These are phyloP conservation scores for Rhodotorula taiwanensis DNA, from an alignment of 768 basidiomycete species.

Conservation along the genomic window DNA sequence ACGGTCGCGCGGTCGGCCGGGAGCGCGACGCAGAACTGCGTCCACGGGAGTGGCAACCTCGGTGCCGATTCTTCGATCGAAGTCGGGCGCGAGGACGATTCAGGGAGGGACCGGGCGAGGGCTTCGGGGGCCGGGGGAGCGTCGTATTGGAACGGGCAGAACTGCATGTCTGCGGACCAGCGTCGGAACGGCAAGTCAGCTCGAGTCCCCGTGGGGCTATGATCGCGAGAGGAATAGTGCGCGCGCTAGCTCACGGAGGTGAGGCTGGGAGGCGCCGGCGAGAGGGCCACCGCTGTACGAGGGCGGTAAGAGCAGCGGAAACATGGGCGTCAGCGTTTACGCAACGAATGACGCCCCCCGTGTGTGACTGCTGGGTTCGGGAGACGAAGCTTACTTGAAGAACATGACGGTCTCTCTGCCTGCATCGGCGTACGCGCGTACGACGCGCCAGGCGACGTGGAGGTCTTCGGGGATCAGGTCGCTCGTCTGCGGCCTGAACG, in stretches of 20 bases:
- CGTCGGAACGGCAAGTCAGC: no score
- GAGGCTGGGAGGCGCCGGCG: slow-evolving; percentile 24
- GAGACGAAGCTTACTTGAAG: slow-evolving; percentile 8
- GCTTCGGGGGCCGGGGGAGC: slow-evolving; percentile 6
- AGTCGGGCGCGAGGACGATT: background rate
- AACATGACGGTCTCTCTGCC: slow-evolving; percentile 11
- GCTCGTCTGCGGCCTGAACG: slow-evolving; percentile 25
- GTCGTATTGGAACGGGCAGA: slow-evolving; percentile 20
- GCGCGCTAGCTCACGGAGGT: slow-evolving; percentile 8
- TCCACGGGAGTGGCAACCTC: slow-evolving; percentile 12
- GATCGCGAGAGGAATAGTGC: background rate
- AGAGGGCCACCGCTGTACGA: slow-evolving; percentile 20
- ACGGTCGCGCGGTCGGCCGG: background rate
- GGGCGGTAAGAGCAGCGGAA: no score
- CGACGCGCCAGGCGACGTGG: slow-evolving; percentile 10
- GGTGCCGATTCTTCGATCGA: background rate
- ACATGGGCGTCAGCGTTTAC: no score
- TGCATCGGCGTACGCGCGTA: background rate
- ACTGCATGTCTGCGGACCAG: slow-evolving; percentile 24
- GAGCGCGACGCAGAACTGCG: slow-evolving; percentile 10
- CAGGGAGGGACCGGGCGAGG: slow-evolving; percentile 4
- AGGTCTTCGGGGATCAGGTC: slow-evolving; percentile 3
- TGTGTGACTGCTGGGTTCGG: background rate
- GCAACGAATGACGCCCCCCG: no score
- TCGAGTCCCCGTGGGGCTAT: no score